Base-by-base conservation (phyloP, 2,329 filamentous ascomycete species). In the Tolypocladium ovalisporum region DNA sequence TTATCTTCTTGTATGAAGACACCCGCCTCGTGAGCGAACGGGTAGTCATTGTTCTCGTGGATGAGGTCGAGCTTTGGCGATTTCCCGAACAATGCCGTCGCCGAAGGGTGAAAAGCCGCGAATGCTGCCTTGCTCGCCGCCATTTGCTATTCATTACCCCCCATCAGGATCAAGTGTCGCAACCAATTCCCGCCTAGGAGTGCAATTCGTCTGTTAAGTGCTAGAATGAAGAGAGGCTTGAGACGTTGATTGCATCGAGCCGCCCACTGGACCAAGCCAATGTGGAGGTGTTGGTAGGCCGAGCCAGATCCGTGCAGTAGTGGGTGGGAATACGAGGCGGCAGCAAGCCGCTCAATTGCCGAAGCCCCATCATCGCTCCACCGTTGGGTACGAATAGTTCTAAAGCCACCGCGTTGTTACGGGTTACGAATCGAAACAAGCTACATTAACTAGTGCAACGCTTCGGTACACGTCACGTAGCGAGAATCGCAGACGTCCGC, bases 1-100 rank as follows among this genome's bases (percentile, higher is more conserved):
- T 68, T 63, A 8, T 63, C 57, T n/a, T 63, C 56, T 13, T 62
- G 62, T 7, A 71, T 65, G 57, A 68, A 72, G 9, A 72, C 70
- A 1, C 69, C 68, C 0, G 77, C 78, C 64, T 80, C 78, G 59
- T 81, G 78, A 1, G 77, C 77, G 55, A 80, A 79, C 0, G 76
- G 73, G 44, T 76, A 73, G 3, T 65, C 62, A 36, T 66, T 61
- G 54, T 73, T 71, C 58, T 75, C 68, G 32, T 69, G 62, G 3
- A 78, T 61, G 2, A 75, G 59, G 15, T 75, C 67, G 1, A 77
- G 59, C 13, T 61, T 65, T 5, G 74, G 73, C 3, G 58, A 56
- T 5, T 58, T n/a, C 2, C 75, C 75, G 32, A 73, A 66, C 19
- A 76, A 65, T 24, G 58, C 65, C 1, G 56, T 65, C 24, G 58